phyloP scores from a whole-genome alignment of 805 yeast genomes.

The Metschnikowia drakensbergensis region DNA sequence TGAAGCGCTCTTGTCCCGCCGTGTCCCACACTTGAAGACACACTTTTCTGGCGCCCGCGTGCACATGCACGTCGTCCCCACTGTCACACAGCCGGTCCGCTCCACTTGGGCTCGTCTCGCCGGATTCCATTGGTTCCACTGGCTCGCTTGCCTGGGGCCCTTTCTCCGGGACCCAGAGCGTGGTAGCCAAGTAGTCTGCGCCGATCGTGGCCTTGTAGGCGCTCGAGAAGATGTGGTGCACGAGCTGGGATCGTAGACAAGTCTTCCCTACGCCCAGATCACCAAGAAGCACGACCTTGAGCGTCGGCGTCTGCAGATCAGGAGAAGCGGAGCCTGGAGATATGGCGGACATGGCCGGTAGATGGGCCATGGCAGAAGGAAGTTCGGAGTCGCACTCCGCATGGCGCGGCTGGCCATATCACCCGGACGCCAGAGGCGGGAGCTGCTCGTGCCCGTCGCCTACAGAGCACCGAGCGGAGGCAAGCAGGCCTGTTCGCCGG shows the following conservation, averaged over 20 bases:
- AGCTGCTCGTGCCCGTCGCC: too few relatives aligned
- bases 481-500: too few relatives aligned
- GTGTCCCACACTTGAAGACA: conserved; percentile 56
- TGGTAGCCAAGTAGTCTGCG: conserved; percentile 52
- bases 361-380: conserved; percentile 1
- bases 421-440: too few relatives aligned
- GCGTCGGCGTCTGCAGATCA: conserved; percentile 2
- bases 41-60: conserved; percentile 15
- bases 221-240: conserved; percentile 51
- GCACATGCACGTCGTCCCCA: background rate
- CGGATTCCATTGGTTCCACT: too few relatives aligned
- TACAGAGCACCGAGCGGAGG: too few relatives aligned
- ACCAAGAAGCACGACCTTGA: conserved; percentile 54
- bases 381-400: background rate
- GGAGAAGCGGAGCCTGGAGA: conserved; percentile 1
- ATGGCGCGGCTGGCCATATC: background rate
- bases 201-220: conserved; percentile 59
- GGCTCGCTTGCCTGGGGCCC: background rate
- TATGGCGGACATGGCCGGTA: conserved; percentile 2
- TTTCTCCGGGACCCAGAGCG: conserved; percentile 17
- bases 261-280: conserved; percentile 62
- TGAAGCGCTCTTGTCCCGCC: conserved; percentile 46
- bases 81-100: too few relatives aligned
- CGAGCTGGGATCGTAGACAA: conserved; percentile 51
- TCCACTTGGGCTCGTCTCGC: too few relatives aligned